Conservation (phyloP, 768 basidiomycete species). For the Rhodocollybia butyracea region DNA sequence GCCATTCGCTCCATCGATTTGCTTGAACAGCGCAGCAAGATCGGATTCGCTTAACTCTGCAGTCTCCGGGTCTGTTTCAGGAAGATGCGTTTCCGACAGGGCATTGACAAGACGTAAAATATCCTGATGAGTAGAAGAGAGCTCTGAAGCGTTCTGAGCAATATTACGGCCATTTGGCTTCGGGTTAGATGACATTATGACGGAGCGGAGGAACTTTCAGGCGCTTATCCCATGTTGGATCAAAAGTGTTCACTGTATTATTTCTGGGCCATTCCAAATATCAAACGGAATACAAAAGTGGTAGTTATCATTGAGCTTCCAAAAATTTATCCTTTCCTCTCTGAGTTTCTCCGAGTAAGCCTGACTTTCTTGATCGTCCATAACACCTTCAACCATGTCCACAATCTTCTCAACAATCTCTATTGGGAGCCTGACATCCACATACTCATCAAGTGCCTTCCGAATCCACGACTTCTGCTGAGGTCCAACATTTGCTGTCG, state of each 20-base stretch:
- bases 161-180: neutral
- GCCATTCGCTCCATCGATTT: slow-evolving; percentile 4
- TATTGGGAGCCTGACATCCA: slow-evolving; percentile 33
- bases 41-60: neutral
- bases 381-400: slow-evolving; percentile 33
- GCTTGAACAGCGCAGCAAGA: slow-evolving; percentile 2
- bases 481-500: slow-evolving; percentile 43
- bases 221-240: neutral
- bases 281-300: slow-evolving; percentile 53
- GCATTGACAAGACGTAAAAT: neutral
- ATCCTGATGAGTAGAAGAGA: neutral
- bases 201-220: neutral
- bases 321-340: slow-evolving; percentile 32
- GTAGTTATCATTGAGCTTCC: slow-evolving; percentile 35
- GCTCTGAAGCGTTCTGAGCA: neutral
- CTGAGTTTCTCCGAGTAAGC: slow-evolving; percentile 27
- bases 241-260: neutral
- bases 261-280: slow-evolving; percentile 36
- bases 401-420: slow-evolving; percentile 44
- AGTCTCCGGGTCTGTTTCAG: neutral
- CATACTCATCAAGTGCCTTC: slow-evolving; percentile 30
- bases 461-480: slow-evolving; percentile 48
- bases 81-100: neutral
- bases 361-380: slow-evolving; percentile 36
- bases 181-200: neutral